phyloP scores from a whole-genome alignment of 2,329 filamentous ascomycete genomes.

The Aspergillus sp. region DNA sequence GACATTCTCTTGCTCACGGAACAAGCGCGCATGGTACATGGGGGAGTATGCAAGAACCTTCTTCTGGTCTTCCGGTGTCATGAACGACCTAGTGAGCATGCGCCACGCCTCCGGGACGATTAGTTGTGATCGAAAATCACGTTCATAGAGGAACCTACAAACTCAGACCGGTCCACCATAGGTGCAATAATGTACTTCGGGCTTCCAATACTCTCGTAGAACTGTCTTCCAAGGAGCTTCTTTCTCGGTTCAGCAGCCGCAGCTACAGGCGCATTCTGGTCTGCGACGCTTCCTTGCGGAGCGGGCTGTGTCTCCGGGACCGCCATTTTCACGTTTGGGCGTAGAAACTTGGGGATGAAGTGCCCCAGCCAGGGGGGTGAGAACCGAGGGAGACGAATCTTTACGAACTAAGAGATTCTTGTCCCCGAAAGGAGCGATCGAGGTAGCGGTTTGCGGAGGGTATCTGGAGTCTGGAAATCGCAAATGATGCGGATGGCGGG shows the following conservation, averaged over 20 bases:
- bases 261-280: slow-evolving; percentile 22
- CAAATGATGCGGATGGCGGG: slow-evolving; percentile 11
- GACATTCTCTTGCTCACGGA: slow-evolving; percentile 73
- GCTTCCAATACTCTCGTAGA: slow-evolving; percentile 92
- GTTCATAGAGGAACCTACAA: slow-evolving; percentile 60
- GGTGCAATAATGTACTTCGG: slow-evolving; percentile 89
- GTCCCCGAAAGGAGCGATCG: not conserved
- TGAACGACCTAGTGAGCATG: slow-evolving; percentile 90
- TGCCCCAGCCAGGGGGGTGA: slow-evolving; percentile 33
- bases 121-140: slow-evolving; percentile 8
- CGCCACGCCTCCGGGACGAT: slow-evolving; percentile 75
- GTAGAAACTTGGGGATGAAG: slow-evolving; percentile 12
- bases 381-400: slow-evolving; percentile 33
- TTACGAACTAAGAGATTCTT: slow-evolving; percentile 19
- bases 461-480: not conserved
- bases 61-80: slow-evolving; percentile 64
- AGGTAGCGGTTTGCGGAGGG: not conserved
- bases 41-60: slow-evolving; percentile 85
- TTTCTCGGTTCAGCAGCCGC: slow-evolving; percentile 21
- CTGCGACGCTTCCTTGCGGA: slow-evolving; percentile 20
- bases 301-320: slow-evolving; percentile 23
- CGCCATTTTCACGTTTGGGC: slow-evolving; percentile 29
- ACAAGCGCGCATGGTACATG: slow-evolving; percentile 94
- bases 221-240: slow-evolving; percentile 81
- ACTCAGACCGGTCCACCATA: slow-evolving; percentile 98